Base-by-base conservation (phyloP, 2,329 filamentous ascomycete species). In the Aspergillus brunneoviolaceus region DNA sequence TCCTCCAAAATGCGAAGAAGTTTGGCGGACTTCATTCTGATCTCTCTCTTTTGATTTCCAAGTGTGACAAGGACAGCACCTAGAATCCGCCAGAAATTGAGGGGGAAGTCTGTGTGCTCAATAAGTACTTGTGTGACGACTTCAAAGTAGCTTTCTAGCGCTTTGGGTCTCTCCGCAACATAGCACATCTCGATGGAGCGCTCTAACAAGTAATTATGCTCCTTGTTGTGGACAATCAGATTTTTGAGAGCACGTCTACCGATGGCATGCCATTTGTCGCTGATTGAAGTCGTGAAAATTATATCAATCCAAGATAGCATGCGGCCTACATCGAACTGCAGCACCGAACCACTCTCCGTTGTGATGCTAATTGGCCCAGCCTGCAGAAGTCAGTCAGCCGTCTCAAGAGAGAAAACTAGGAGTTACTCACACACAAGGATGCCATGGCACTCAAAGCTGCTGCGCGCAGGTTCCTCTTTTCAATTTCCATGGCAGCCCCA, bases 361-460 rank as follows among this genome's bases (percentile, higher is more conserved):
- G 88, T 92, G 64, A 96, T 89, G 64, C 87, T 92, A 60, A 98
- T 88, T 4, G 94, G 92, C 0, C 86, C 86, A 50, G 81, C 79
- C 78, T 79, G 50, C 45, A 12, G 51, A 7, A 59, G 49, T 66
- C 63, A 66, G 64, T 49, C 33, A 21, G 19, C 16, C 12, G 16
- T 47, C 63, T 59, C 61, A 55, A 25, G n/a, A 14, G 35, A 35
- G 19, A 31, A 33, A 19, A 57, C n/a, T 31, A 23, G 39, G 48
- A 9, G 49, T 31, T 85, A 75, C 89, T 86, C 68, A 87, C 92
- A 72, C 95, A 99, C 5, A 99, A 83, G 3, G 92, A 88, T 49
- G 95, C 93, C 95, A 99, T 98, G 27, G 96, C 90, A 74, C 93
- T 96, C 49, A 99, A 81, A 1, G 95, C 94, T 31, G 95, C 92